phyloP scores from a whole-genome alignment of 2,329 filamentous ascomycete genomes.

The Blastomyces percursus region DNA sequence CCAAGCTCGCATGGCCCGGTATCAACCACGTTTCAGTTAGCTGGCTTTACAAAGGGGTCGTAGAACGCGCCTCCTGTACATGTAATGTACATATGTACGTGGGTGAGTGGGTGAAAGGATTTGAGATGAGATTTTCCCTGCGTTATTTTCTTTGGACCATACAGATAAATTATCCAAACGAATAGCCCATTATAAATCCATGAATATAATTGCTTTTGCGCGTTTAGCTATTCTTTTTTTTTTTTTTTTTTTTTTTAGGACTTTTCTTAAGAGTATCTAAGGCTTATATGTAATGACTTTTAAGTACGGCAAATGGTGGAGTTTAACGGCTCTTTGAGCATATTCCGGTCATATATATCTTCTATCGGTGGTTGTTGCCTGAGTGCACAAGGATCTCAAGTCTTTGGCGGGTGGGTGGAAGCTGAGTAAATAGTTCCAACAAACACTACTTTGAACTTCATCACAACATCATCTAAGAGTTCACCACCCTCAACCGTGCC shows the following conservation, averaged over 20 bases:
- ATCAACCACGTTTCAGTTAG: neutral
- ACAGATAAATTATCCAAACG: neutral
- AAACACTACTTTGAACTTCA: neutral
- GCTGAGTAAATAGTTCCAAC: neutral
- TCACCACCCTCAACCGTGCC: conserved; percentile 9
- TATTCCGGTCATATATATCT: neutral
- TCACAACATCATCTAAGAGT: neutral
- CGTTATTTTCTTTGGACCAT: neutral
- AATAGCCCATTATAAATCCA: neutral
- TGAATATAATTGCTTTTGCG: too few relatives aligned
- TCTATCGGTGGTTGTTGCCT: neutral
- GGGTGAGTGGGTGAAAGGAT: neutral
- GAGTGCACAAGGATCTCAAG: neutral
- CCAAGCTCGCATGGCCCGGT: neutral
- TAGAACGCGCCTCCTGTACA: neutral
- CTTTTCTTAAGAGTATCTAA: neutral
- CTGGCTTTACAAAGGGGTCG: neutral
- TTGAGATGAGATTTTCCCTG: neutral
- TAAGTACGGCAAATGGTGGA: neutral
- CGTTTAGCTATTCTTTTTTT: too few relatives aligned
- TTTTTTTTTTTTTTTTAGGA: too few relatives aligned
- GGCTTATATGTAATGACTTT: neutral
- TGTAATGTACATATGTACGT: too few relatives aligned
- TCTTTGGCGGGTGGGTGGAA: neutral
- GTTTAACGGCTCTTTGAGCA: neutral